Evolutionary conservation across 371 early-diverging fungal species (phyloP).

Genomic region (Mortierella sp.): DNA sequence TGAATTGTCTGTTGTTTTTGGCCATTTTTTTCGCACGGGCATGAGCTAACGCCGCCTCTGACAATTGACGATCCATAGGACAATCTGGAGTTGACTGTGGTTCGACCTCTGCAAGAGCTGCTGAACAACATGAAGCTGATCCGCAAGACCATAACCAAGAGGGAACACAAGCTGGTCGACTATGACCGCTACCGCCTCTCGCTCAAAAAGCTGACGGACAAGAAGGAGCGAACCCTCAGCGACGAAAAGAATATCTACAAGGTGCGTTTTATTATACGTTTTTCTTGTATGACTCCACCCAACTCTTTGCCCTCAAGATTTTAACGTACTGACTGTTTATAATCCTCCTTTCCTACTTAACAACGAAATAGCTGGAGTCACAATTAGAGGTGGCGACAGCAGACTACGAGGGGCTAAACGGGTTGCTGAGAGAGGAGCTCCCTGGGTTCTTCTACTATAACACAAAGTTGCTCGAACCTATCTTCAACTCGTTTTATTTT

Average conservation of each 20-base stretch:
- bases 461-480: constrained; percentile 78
- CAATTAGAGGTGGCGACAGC: constrained; percentile 79
- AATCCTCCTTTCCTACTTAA: neutral
- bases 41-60: neutral
- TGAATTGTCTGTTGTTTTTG: neutral
- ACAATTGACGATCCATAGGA: constrained; percentile 60
- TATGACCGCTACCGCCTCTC: constrained; percentile 82
- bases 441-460: constrained; percentile 75
- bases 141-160: constrained; percentile 81
- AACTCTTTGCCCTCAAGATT: neutral
- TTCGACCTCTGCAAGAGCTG: constrained; percentile 77
- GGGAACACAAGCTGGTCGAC: constrained; percentile 87
- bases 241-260: constrained; percentile 84
- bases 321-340: neutral
- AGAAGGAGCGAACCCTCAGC: constrained; percentile 72
- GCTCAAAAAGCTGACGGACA: constrained; percentile 77
- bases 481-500: constrained; percentile 78
- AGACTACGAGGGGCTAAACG: constrained; percentile 81
- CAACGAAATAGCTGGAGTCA: constrained; percentile 64
- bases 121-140: constrained; percentile 75
- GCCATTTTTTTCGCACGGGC: neutral
- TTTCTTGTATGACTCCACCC: neutral
- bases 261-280: constrained; percentile 33
- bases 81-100: constrained; percentile 77
- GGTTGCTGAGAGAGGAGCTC: constrained; percentile 75